Base-by-base conservation (phyloP, 345 rosid genomes). In the Clausena lansium region DNA sequence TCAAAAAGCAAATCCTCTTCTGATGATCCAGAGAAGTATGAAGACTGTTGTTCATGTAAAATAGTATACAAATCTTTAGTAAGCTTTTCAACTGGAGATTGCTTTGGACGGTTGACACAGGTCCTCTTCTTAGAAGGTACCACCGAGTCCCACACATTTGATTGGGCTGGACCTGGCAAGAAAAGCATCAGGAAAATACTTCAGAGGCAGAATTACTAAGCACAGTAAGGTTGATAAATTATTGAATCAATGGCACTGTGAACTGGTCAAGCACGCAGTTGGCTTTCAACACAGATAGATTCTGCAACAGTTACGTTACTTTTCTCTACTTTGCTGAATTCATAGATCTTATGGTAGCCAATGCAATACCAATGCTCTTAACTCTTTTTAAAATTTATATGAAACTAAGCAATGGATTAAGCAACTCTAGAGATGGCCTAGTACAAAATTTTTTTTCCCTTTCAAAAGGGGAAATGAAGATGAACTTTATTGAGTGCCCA, bases 61-160 rank as follows among this genome's bases (percentile, higher is more conserved):
- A 97, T 97, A 71, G 89, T 90, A 84, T 85, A 87, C 50, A 97
- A 85, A 77, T 94, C 99, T 82, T 87, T 89, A 15, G 94, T 92
- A 67, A 97, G 99, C 87, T 97, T 91, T 87, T 97, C 98, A 10
- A 97, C 96, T 6, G 98, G 70, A 76, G 98, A 93, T 19, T 79
- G 90, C 88, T 94, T 97, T 68, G 98, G 86, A 60, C 97, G 94
- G 75, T 84, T 91, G 66, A 93, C 88, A 79, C 96, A 90, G 2
- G 98, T 97, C 84, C 98, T 91, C 90, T 90, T 94, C 90, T 84
- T 91, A 76, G 94, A 88, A 78, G 99, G 99, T 79, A 93, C 94
- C 84, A 85, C 79, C 5, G 92, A 79, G 79, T 97, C 98, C 98
- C 99, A 94, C 66, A 86, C 93, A 57, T 87, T 89, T 60, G 98